Evolutionary conservation across 2,329 filamentous ascomycete species (phyloP).

Genomic region (Apiospora rasikravindrae): DNA sequence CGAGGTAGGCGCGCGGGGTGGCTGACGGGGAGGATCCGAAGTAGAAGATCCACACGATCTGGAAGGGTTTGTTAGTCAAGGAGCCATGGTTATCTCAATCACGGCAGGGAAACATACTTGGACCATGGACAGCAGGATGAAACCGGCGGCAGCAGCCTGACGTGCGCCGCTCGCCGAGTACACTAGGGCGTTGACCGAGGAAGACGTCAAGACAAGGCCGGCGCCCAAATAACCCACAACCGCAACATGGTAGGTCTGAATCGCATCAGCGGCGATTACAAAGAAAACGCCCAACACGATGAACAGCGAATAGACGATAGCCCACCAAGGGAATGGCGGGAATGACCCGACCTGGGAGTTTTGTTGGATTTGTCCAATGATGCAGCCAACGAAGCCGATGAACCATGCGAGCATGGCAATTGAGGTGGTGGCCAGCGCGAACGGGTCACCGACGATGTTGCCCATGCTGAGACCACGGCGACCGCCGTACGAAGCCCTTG

Average conservation of each 20-base stretch:
- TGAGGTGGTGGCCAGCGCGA: slow-evolving; percentile 91
- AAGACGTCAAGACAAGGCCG: slow-evolving; percentile 83
- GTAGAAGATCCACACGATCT: slow-evolving; percentile 99
- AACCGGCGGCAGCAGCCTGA: slow-evolving; percentile 89
- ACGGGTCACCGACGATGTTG: slow-evolving; percentile 95
- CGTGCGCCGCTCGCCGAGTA: slow-evolving; percentile 75
- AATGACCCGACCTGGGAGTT: slow-evolving; percentile 54
- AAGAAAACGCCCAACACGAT: slow-evolving; percentile 80
- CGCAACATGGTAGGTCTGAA: slow-evolving; percentile 89
- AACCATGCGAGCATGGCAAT: slow-evolving; percentile 95
- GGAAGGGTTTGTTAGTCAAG: slow-evolving; percentile 16
- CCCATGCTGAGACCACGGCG: slow-evolving; percentile 72
- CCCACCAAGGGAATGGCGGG: slow-evolving; percentile 93
- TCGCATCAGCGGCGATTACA: slow-evolving; percentile 82
- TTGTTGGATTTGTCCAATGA: slow-evolving; percentile 68
- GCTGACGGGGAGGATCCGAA: slow-evolving; percentile 92
- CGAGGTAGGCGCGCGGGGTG: slow-evolving; percentile 85
- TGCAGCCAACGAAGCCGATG: slow-evolving; percentile 86
- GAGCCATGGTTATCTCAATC: too few relatives aligned
- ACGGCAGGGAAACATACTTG: slow-evolving; percentile 65
- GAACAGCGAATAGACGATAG: slow-evolving; percentile 83
- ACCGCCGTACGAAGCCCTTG: slow-evolving; percentile 60
- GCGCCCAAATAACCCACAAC: slow-evolving; percentile 86
- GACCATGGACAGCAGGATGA: slow-evolving; percentile 92
- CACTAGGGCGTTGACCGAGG: slow-evolving; percentile 84